Base-by-base conservation (phyloP, 495 filamentous ascomycete species). In the Penicillium cataractarum region DNA sequence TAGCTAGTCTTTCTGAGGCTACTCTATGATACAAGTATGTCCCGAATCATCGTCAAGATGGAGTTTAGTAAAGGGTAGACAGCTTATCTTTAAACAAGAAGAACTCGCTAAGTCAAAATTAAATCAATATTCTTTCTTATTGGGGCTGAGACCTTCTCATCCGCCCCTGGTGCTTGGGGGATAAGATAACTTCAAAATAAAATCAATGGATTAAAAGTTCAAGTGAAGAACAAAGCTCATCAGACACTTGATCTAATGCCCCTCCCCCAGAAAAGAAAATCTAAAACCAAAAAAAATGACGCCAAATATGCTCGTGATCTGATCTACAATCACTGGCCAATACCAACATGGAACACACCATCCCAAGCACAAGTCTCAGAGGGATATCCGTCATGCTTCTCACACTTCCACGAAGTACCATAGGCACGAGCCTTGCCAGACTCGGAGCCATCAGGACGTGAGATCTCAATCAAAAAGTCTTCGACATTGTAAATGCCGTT, bases 401-500 rank as follows among this genome's bases (percentile, higher is more conserved):
- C 19, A 19, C 61, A 67, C 53, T 64, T 53, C 65, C 65, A 67
- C 1, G 24, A 13, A 7, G 27, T 6, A 26, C 57, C 6, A 61
- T 61, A 19, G 6, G 32, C 19, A 61, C 46, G 24, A 2, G 57
- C 19, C 35, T 48, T 6, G 6, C 53, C 57, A 37, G 37, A 44
- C 17, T 37, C 39, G 24, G 60, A 58, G 6, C 62, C 60, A 44
- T 65, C 59, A 0, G 49, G 13, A 21, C 62, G 58, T 31, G 58
- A 52, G 22, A 70, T 62, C 6, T 57, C 35, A 1, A 70, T 12
- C 24, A 57, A 51, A 29, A 68, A 63, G 21, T 63, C 27, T 31
- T 67, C 61, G n/a, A 70, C 55, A 39, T 65, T 59, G 32, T 58
- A 60, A 26, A 70, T 62, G 33, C 67, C 67, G 9, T 63, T 56